Conservation (phyloP, 371 early-diverging fungal genomes). For the Parasitella parasitica region DNA sequence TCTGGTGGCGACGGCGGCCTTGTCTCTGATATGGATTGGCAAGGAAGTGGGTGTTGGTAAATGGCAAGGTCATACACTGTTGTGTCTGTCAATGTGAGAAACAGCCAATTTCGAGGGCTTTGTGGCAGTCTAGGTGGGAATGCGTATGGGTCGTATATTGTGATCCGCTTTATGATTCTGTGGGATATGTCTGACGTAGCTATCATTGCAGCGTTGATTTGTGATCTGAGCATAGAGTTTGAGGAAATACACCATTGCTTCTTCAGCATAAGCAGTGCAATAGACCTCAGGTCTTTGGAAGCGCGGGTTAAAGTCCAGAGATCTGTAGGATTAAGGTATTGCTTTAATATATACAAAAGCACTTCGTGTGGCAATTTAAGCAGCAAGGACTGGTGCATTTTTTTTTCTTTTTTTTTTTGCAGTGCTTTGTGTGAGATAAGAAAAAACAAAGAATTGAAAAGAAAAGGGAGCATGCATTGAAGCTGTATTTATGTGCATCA, state of each 20-base stretch:
- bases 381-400: neutral
- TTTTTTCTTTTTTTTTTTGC: neutral
- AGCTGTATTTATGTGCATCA: neutral
- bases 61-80: neutral
- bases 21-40: neutral
- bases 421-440: neutral
- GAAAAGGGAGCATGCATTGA: neutral
- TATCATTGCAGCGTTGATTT: neutral
- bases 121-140: neutral
- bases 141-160: conserved; percentile 4
- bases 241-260: neutral
- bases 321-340: neutral
- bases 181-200: neutral
- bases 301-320: conserved; percentile 5
- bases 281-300: neutral
- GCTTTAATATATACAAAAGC: neutral
- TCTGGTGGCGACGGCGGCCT: neutral
- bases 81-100: neutral
- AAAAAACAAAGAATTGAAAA: neutral
- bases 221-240: neutral
- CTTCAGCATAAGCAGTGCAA: neutral
- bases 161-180: conserved; percentile 2
- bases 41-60: neutral
- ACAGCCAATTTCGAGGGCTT: neutral
- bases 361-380: neutral